phyloP scores from a whole-genome alignment of 345 rosid genomes.

The Leavenworthia alabamica region DNA sequence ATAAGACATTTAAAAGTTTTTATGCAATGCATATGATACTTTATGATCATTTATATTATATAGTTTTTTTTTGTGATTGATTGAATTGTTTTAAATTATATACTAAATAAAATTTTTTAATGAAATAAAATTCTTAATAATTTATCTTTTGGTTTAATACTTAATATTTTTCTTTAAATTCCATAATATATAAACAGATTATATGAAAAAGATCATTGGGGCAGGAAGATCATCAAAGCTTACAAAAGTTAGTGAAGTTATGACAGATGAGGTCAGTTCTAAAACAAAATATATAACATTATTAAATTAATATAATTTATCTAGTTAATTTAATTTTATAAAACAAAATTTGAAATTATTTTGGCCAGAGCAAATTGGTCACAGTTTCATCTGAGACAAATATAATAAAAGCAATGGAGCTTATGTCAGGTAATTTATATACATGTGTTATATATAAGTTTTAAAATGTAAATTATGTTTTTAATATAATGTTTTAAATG shows the following conservation, averaged over 20 bases:
- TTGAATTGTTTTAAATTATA: too few relatives aligned
- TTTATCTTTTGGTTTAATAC: too few relatives aligned
- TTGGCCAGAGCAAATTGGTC: slow-evolving; percentile 51
- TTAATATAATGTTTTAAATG: not conserved
- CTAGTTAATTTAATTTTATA: not conserved
- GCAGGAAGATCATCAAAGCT: slow-evolving; percentile 56
- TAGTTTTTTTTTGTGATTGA: too few relatives aligned
- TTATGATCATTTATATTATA: too few relatives aligned
- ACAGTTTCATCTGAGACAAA: slow-evolving; percentile 65
- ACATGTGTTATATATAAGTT: not conserved
- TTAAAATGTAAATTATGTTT: not conserved
- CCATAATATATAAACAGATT: slow-evolving; percentile 40
- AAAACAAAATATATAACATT: not conserved
- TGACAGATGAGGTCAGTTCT: slow-evolving; percentile 77
- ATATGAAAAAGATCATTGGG: slow-evolving; percentile 61
- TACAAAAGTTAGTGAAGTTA: slow-evolving; percentile 75
- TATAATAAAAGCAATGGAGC: slow-evolving; percentile 74
- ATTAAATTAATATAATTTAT: not conserved
- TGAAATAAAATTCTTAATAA: too few relatives aligned
- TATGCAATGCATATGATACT: too few relatives aligned
- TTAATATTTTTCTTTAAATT: too few relatives aligned
- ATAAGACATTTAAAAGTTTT: too few relatives aligned
- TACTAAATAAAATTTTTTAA: too few relatives aligned
- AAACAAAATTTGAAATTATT: not conserved
- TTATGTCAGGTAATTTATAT: slow-evolving; percentile 63